phyloP scores from a whole-genome alignment of 306 rosid species.

The Begonia masoniana region DNA sequence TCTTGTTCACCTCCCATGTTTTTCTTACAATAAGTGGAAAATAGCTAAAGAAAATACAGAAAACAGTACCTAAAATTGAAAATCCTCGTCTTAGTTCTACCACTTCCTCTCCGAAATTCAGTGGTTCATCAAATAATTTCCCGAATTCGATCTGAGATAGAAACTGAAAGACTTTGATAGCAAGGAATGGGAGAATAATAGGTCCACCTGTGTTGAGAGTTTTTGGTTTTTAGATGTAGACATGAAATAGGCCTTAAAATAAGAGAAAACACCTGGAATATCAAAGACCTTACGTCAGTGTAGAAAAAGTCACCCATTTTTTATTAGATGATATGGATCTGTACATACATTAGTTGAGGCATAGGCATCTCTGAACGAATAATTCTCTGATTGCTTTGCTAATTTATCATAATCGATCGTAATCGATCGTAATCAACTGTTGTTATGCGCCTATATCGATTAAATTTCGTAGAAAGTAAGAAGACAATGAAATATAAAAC shows the following conservation, averaged over 20 bases:
- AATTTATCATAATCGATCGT: too few relatives aligned
- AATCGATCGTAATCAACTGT: too few relatives aligned
- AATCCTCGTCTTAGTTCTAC: conserved; percentile 32
- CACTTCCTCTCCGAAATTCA: conserved; percentile 24
- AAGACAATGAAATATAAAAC: too few relatives aligned
- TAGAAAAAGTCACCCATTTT: background rate
- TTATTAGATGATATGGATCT: too few relatives aligned
- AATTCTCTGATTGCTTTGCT: too few relatives aligned
- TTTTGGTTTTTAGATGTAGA: background rate
- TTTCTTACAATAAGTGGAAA: conserved; percentile 5
- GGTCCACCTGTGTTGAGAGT: background rate
- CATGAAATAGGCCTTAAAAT: background rate
- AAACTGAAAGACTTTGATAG: background rate
- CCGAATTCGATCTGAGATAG: background rate
- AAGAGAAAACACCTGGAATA: background rate
- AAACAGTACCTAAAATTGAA: conserved; percentile 2
- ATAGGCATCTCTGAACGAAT: too few relatives aligned
- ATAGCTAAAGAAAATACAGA: background rate
- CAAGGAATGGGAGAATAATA: background rate
- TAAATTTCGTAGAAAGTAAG: too few relatives aligned
- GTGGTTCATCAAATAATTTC: background rate
- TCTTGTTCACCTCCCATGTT: conserved; percentile 31
- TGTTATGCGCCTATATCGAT: too few relatives aligned
- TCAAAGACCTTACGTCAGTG: background rate
- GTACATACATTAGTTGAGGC: too few relatives aligned